These are phyloP conservation scores for Eutrema heterophyllum DNA, from an alignment of 345 rosid species.

Conservation along the genomic window DNA sequence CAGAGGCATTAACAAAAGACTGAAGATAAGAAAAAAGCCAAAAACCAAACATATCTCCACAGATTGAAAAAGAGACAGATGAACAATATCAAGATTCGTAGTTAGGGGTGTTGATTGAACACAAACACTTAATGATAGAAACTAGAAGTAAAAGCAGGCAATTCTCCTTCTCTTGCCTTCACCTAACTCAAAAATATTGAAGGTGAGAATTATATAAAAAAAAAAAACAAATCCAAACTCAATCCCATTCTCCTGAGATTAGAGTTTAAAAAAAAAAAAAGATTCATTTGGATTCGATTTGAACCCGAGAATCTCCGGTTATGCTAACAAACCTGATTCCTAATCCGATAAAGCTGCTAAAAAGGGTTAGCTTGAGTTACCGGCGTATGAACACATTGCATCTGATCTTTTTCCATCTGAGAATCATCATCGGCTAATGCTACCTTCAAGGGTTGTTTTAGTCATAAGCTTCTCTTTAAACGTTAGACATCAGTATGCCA, in stretches of 20 bases:
- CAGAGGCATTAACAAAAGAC: constrained; percentile 7
- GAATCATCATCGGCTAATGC: constrained; percentile 17
- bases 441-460: constrained; percentile 14
- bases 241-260: constrained; percentile 17
- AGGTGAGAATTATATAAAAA: constrained; percentile 24
- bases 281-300: constrained; percentile 22
- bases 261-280: background rate
- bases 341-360: constrained; percentile 22
- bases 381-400: constrained; percentile 31
- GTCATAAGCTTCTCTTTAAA: constrained; percentile 8
- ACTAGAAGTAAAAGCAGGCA: constrained; percentile 24
- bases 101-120: constrained; percentile 11
- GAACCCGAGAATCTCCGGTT: constrained; percentile 18
- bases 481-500: constrained; percentile 30
- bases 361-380: constrained; percentile 27
- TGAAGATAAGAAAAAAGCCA: background rate
- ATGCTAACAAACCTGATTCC: constrained; percentile 28
- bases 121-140: constrained; percentile 23
- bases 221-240: constrained; percentile 24
- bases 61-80: constrained; percentile 19
- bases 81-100: constrained; percentile 24
- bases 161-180: constrained; percentile 41
- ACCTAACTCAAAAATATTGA: constrained; percentile 34
- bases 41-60: constrained; percentile 6
- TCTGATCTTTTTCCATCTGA: constrained; percentile 8